Percentiles rank a stretch among this genome's conserved stretches.
Evolutionary conservation across 305 asterid genomes (phyloP).

Genomic region (Fraxinus sp.): DNA sequence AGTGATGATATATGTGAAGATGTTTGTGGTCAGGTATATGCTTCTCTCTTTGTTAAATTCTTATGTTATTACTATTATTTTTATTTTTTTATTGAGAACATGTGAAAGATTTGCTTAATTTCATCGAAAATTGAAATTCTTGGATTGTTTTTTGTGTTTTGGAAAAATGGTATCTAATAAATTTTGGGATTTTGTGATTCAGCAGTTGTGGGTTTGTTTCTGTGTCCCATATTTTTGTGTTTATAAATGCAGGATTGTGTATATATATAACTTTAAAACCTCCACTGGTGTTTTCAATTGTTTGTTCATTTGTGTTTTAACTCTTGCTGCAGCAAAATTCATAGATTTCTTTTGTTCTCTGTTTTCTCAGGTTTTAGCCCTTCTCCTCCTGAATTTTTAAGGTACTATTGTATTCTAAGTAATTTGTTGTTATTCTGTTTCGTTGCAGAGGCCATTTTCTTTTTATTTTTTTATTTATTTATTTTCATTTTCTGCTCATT

Average conservation of each 20-base stretch:
- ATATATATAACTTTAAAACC: background rate
- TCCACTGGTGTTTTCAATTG: slow-evolving; percentile 9
- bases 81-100: background rate
- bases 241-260: background rate
- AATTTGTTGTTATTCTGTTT: background rate
- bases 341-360: slow-evolving; percentile 10
- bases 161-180: background rate
- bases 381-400: slow-evolving; percentile 7
- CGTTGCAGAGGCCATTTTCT: background rate
- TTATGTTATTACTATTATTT: too few species aligned
- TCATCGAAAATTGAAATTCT: slow-evolving; percentile 12
- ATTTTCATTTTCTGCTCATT: background rate
- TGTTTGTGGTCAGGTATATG: slow-evolving; percentile 59
- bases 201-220: background rate
- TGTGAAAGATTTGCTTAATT: background rate
- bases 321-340: background rate
- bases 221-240: background rate
- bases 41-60: slow-evolving; percentile 5
- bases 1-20: slow-evolving; percentile 55
- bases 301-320: background rate
- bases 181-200: background rate
- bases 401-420: background rate
- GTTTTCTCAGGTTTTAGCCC: slow-evolving; percentile 6
- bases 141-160: background rate
- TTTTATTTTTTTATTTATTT: background rate